Percentiles rank a stretch among this genome's conserved stretches.
phyloP scores from a whole-genome alignment of 768 basidiomycete species.

The Serendipita vermifera region DNA sequence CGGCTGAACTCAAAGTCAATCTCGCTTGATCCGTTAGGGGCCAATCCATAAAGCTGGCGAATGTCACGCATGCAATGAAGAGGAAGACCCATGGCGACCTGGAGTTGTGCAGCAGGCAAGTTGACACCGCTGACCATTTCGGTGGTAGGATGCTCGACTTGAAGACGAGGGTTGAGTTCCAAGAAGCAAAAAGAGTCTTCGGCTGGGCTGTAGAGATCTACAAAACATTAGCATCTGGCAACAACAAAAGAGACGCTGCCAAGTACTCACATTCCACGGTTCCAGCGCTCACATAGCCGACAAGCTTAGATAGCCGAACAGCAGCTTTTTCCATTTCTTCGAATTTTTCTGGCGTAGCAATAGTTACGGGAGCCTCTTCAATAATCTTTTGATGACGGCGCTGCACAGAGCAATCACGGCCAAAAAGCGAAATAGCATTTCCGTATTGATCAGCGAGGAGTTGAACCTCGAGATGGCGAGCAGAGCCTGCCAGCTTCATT shows the following conservation, averaged over 20 bases:
- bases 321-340: slow-evolving; percentile 98
- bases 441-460: slow-evolving; percentile 98
- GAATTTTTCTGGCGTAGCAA: slow-evolving; percentile 82
- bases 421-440: slow-evolving; percentile 96
- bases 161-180: slow-evolving; percentile 96
- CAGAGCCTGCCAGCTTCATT: slow-evolving; percentile 98
- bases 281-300: slow-evolving; percentile 97
- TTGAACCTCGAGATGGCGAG: slow-evolving; percentile 96
- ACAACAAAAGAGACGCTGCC: slow-evolving; percentile 10
- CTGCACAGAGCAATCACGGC: slow-evolving; percentile 98
- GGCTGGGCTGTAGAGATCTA: slow-evolving; percentile 87
- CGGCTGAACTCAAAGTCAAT: slow-evolving; percentile 95
- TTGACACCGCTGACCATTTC: slow-evolving; percentile 99
- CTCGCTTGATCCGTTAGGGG: slow-evolving; percentile 73
- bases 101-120: slow-evolving; percentile 91
- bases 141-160: slow-evolving; percentile 98
- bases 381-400: slow-evolving; percentile 99
- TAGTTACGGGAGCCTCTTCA: slow-evolving; percentile 97
- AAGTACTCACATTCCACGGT: slow-evolving; percentile 79
- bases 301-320: slow-evolving; percentile 96
- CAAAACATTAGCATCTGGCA: background rate
- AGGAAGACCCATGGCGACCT: slow-evolving; percentile 96
- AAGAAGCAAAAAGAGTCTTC: slow-evolving; percentile 96
- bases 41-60: slow-evolving; percentile 88
- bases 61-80: slow-evolving; percentile 93